Conservation (phyloP, 345 rosid genomes). For the Lenwebbia sp. region DNA sequence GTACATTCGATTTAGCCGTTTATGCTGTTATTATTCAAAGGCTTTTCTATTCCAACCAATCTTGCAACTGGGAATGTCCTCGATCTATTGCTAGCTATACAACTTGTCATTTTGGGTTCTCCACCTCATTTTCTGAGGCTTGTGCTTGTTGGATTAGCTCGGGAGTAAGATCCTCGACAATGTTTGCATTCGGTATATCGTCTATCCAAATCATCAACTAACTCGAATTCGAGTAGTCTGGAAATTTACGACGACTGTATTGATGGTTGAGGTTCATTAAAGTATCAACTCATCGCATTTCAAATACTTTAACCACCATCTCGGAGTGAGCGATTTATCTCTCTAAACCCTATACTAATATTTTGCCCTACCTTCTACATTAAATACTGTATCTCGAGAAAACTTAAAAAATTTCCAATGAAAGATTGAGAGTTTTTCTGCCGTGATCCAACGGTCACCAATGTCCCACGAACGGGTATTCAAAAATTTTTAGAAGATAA, state of each 20-base stretch:
- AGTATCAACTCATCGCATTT: background rate
- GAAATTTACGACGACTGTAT: background rate
- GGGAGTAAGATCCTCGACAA: too few species aligned
- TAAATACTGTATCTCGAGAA: background rate
- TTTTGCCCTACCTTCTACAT: background rate
- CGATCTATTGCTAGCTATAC: too few species aligned
- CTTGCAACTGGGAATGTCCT: too few species aligned
- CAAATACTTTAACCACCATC: background rate
- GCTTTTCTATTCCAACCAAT: background rate
- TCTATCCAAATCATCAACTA: too few species aligned
- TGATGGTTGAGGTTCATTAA: background rate
- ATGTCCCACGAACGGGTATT: background rate
- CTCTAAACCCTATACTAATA: background rate
- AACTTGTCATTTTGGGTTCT: too few species aligned
- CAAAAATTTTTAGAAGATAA: background rate
- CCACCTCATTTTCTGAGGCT: too few species aligned
- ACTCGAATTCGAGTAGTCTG: too few species aligned
- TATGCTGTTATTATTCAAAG: background rate
- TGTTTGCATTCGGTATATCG: too few species aligned
- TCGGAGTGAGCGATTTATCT: background rate
- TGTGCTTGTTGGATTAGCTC: too few species aligned
- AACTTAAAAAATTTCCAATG: background rate
- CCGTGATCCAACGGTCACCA: background rate
- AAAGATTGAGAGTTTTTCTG: background rate
- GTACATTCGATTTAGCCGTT: background rate